Percentiles rank a stretch among this genome's conserved stretches.
Evolutionary conservation across 2,329 filamentous ascomycete species (phyloP).

Genomic region (Venturia pyrina): DNA sequence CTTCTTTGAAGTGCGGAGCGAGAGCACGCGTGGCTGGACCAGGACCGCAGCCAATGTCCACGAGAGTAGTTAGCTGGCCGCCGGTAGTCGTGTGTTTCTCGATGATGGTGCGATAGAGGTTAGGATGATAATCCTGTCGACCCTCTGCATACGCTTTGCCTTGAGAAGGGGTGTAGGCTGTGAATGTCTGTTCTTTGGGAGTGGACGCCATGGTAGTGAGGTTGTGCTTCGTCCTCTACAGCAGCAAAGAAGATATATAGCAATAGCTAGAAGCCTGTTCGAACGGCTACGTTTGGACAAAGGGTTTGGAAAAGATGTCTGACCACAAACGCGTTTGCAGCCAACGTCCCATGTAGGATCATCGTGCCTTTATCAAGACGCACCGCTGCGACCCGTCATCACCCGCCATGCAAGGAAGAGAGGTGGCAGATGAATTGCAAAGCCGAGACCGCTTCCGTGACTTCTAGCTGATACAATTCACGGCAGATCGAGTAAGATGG

Average conservation of each 20-base stretch:
- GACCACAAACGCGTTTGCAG: no score
- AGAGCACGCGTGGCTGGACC: constrained; percentile 40
- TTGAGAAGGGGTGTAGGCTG: constrained; percentile 34
- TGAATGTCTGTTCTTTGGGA: constrained; percentile 29
- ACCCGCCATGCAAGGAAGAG: background rate
- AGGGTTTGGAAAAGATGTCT: no score
- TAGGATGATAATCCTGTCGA: constrained; percentile 34
- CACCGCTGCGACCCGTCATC: no score
- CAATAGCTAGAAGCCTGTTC: no score
- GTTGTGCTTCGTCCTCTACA: background rate
- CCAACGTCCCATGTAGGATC: background rate
- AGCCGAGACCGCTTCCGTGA: background rate
- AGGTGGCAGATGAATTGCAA: background rate
- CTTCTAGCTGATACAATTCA: background rate
- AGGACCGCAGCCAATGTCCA: constrained; percentile 50
- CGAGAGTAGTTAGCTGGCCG: constrained; percentile 32
- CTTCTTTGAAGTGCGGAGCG: constrained; percentile 35
- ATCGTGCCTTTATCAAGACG: background rate
- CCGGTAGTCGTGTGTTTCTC: constrained; percentile 37
- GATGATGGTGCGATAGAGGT: constrained; percentile 39
- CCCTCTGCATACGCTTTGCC: constrained; percentile 34
- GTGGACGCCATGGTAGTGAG: background rate
- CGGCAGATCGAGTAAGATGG: no score
- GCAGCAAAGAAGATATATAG: background rate
- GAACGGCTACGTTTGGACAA: no score